These are phyloP conservation scores for Neurospora africana DNA, from an alignment of 495 filamentous ascomycete genomes.

Conservation along the genomic window DNA sequence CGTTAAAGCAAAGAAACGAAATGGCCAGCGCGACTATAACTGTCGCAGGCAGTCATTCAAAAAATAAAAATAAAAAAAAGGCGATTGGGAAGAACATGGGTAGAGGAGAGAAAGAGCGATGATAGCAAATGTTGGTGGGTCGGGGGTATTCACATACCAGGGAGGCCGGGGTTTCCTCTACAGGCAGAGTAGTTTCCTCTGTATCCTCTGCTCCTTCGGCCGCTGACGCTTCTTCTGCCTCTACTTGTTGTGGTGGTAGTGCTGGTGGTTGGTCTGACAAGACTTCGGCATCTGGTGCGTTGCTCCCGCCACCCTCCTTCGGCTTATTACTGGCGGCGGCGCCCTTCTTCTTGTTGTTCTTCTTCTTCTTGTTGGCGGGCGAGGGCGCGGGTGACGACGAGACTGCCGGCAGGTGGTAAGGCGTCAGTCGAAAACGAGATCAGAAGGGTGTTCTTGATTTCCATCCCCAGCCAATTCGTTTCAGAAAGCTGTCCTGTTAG, in stretches of 20 bases:
- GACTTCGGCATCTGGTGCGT: neutral
- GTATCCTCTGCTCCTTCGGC: neutral
- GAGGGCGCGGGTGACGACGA: constrained; percentile 3
- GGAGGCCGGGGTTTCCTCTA: constrained; percentile 1
- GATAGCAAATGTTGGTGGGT: neutral
- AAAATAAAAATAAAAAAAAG: neutral
- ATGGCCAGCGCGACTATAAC: neutral
- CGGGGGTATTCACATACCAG: neutral
- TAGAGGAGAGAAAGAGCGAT: neutral
- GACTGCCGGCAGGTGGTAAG: neutral
- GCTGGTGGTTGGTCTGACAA: neutral
- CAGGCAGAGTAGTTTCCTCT: neutral
- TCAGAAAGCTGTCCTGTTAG: neutral
- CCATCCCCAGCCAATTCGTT: neutral
- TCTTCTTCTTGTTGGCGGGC: constrained; percentile 51
- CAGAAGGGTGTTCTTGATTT: neutral
- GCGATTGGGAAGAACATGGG: neutral
- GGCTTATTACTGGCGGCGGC: constrained; percentile 18
- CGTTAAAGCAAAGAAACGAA: neutral
- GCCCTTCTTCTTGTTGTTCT: constrained; percentile 53
- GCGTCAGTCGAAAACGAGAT: neutral
- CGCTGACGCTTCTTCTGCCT: neutral
- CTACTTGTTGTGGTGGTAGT: neutral
- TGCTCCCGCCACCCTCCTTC: neutral
- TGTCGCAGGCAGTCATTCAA: neutral